Conservation (phyloP, 2,329 filamentous ascomycete genomes). For the Pleurostoma richardsiae region DNA sequence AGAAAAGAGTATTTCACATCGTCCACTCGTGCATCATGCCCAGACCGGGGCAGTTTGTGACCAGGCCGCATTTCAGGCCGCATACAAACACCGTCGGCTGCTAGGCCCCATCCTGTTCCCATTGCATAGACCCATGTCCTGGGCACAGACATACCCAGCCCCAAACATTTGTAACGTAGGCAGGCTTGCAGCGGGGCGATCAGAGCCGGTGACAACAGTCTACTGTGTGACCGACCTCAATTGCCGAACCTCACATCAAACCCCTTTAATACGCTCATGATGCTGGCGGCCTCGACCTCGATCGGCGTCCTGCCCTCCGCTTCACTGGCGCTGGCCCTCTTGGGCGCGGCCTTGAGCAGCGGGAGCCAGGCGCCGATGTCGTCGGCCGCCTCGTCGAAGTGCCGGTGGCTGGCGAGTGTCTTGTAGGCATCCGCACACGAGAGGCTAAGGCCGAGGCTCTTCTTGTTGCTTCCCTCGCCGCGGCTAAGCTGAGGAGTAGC, state of each 20-base stretch:
- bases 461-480: slow-evolving; percentile 7
- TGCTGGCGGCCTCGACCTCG: slow-evolving; percentile 77
- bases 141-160: no score
- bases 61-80: no score
- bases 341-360: slow-evolving; percentile 58
- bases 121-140: no score
- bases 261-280: slow-evolving; percentile 79
- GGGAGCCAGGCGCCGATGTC: slow-evolving; percentile 74
- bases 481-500: slow-evolving; percentile 10
- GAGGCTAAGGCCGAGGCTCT: slow-evolving; percentile 49
- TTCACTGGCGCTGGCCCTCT: slow-evolving; percentile 22
- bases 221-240: neutral
- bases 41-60: no score
- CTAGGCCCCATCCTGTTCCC: no score
- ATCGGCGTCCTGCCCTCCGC: slow-evolving; percentile 44
- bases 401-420: slow-evolving; percentile 70
- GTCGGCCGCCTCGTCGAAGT: slow-evolving; percentile 68
- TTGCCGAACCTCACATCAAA: slow-evolving; percentile 76
- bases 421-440: slow-evolving; percentile 76
- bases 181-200: no score
- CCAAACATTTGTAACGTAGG: no score
- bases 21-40: no score
- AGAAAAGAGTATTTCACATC: no score
- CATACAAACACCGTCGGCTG: no score
- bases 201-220: no score